Base-by-base conservation (phyloP, 805 yeast genomes). In the Yarrowia sp. region DNA sequence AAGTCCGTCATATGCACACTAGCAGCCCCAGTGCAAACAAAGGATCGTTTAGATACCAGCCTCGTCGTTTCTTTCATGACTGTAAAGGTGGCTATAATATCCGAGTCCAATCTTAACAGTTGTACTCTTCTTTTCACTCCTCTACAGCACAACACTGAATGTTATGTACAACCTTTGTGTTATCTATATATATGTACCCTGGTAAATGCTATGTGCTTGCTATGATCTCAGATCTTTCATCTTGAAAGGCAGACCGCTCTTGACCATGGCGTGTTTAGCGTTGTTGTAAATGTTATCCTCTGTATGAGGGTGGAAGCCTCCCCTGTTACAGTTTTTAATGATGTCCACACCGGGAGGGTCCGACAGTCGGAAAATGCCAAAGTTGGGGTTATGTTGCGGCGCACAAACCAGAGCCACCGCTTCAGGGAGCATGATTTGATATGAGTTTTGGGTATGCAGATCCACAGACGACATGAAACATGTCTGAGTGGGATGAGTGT, bases 401-500 rank as follows among this genome's bases (percentile, higher is more conserved):
- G 90, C 80, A 70, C 88, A 83, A 0, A 86, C 90, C 33, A 86
- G 79, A 13, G 90, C 90, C 35, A 86, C 80, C 0, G 89, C 86
- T 71, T 86, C 90, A 32, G 87, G 86, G 14, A 86, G 76, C 90
- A 86, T 86, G 58, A 85, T 79, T 74, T 86, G 90, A 72, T 86
- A 86, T 2, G 88, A 82, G 67, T 82, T 83, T 67, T 86, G 90
- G 1, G 90, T 86, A 73, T 86, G 90, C 63, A 86, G 74, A 70
- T 86, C 90, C 51, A 86, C 83, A 0, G 88, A 84, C 11, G 87
- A 83, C 72, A 86, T 73, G 71, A 86, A 86, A 68, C 90, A 86
- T n/a, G 88, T 77, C 71, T 86, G 90, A 10, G 89, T 83, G 6
- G 90, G 90, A 71, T 86, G 90, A 9, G 90, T 86, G 72, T 86